These are phyloP conservation scores for Tuber microsphaerosporum DNA, from an alignment of 495 filamentous ascomycete genomes.

Conservation along the genomic window DNA sequence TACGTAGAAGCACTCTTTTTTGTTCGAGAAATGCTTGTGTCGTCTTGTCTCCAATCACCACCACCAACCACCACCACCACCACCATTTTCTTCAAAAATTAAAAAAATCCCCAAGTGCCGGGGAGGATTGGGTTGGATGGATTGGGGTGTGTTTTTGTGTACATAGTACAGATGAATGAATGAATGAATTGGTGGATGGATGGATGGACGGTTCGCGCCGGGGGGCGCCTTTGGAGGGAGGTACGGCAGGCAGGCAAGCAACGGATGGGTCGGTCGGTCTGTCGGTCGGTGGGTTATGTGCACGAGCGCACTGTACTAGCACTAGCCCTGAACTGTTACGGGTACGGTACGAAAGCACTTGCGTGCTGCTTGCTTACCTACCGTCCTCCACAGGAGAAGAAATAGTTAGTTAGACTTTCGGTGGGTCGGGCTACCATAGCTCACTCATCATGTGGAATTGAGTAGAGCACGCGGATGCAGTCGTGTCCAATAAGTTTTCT, in stretches of 20 bases:
- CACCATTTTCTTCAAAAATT: not conserved
- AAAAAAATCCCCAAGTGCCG: not conserved
- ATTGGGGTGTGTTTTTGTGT: not conserved
- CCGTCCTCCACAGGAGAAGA: not conserved
- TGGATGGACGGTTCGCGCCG: not conserved
- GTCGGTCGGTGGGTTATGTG: not conserved
- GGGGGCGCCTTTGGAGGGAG: too few relatives aligned
- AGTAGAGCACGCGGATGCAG: not conserved
- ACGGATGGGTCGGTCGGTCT: too few relatives aligned
- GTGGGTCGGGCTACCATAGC: not conserved
- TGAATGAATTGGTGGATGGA: not conserved
- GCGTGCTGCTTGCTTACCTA: not conserved
- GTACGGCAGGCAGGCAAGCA: too few relatives aligned
- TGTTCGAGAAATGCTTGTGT: constrained; percentile 1
- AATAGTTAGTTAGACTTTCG: not conserved
- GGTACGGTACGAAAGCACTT: too few relatives aligned
- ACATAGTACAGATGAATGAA: not conserved
- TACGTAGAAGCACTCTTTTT: not conserved
- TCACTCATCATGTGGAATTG: not conserved
- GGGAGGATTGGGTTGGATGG: not conserved
- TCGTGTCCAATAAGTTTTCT: too few relatives aligned
- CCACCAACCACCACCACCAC: not conserved
- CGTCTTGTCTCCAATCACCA: not conserved
- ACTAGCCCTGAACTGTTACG: too few relatives aligned
- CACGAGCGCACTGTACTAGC: not conserved